Percentiles rank a stretch among this genome's conserved stretches.
Evolutionary conservation across 2,329 filamentous ascomycete genomes (phyloP).

Genomic region (Arthroderma uncinatum): DNA sequence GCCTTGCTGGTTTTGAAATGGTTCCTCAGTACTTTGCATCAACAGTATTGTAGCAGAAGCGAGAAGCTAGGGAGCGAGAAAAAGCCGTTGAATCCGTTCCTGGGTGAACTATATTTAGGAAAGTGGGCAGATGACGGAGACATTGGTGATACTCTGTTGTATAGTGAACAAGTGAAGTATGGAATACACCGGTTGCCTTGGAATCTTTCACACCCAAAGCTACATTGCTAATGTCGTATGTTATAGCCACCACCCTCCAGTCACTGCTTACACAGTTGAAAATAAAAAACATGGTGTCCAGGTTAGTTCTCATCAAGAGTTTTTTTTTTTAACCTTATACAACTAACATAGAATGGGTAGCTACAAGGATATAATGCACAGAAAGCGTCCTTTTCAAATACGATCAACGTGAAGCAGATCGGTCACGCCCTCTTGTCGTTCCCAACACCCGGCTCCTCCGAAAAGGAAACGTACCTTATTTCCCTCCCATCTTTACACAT

Average conservation of each 20-base stretch:
- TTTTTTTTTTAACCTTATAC: neutral
- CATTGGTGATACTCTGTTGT: conserved; percentile 66
- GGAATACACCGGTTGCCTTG: conserved; percentile 1
- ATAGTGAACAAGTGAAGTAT: conserved; percentile 83
- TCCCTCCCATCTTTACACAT: conserved; percentile 86
- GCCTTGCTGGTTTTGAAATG: conserved; percentile 84
- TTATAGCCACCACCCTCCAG: conserved; percentile 72
- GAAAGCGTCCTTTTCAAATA: conserved; percentile 86
- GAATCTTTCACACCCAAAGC: neutral
- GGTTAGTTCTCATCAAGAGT: conserved; percentile 23
- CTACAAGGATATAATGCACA: conserved; percentile 84
- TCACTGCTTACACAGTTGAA: conserved; percentile 85
- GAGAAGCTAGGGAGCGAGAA: conserved; percentile 85
- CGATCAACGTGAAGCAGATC: conserved; percentile 90
- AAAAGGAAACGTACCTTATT: conserved; percentile 67
- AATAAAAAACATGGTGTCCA: conserved; percentile 72
- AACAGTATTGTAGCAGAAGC: conserved; percentile 64
- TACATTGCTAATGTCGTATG: conserved; percentile 8
- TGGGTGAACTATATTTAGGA: conserved; percentile 88
- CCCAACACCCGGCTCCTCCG: conserved; percentile 41
- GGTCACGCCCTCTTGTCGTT: conserved; percentile 77
- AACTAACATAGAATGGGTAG: conserved; percentile 15
- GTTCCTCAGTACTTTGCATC: conserved; percentile 88
- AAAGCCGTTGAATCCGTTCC: conserved; percentile 93
- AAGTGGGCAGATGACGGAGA: conserved; percentile 66